Evolutionary conservation across 1,284 basidiomycete genomes (phyloP).

Genomic region (Gastroboletus turbinatus): DNA sequence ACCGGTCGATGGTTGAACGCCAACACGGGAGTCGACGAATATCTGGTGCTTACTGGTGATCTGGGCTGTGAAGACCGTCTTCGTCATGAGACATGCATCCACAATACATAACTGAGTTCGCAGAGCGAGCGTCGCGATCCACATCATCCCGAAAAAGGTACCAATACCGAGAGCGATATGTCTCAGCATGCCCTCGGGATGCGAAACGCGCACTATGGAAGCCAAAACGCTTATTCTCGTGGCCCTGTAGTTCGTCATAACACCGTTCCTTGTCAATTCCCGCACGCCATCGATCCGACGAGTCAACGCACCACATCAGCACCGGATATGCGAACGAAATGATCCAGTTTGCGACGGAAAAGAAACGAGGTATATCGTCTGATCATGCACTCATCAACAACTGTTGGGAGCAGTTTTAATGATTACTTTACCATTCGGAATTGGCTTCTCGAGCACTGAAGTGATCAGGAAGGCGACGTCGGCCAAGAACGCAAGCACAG

Average conservation of each 20-base stretch:
- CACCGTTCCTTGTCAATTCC: not conserved
- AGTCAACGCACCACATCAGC: constrained; percentile 28
- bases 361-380: constrained; percentile 12
- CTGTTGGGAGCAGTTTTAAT: not conserved
- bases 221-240: constrained; percentile 28
- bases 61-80: not conserved
- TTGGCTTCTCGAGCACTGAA: constrained; percentile 11
- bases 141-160: constrained; percentile 17
- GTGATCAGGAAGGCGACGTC: constrained; percentile 16
- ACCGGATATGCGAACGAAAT: constrained; percentile 20
- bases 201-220: constrained; percentile 26
- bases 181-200: constrained; percentile 16
- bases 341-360: constrained; percentile 15
- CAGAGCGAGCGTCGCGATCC: constrained; percentile 3
- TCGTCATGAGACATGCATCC: not conserved
- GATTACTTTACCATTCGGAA: constrained; percentile 1
- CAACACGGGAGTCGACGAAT: not conserved
- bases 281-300: not conserved
- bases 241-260: constrained; percentile 14
- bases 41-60: not conserved
- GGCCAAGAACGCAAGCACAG: constrained; percentile 14
- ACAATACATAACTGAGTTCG: constrained; percentile 18
- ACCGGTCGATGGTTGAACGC: not conserved
- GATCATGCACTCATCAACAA: not conserved
- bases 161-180: constrained; percentile 11